phyloP scores from a whole-genome alignment of 2,329 filamentous ascomycete species.

The Boeremia lycopersici region DNA sequence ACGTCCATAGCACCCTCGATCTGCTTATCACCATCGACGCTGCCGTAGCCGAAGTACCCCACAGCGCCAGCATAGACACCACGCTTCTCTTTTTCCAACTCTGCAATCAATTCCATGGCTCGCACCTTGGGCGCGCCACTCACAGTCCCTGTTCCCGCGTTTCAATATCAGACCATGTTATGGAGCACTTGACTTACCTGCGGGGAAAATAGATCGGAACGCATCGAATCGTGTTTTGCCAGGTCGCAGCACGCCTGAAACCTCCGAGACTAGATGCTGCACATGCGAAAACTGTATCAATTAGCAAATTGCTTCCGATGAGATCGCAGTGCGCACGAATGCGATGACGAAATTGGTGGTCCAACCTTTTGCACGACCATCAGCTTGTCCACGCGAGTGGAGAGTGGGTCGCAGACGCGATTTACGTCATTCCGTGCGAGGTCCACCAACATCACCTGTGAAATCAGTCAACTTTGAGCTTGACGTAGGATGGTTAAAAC shows the following conservation, averaged over 20 bases:
- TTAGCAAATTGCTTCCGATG: conserved; percentile 16
- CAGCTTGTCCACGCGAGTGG: conserved; percentile 87
- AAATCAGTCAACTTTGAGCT: conserved; percentile 50
- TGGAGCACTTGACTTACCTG: conserved; percentile 59
- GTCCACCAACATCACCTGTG: conserved; percentile 95
- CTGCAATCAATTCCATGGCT: conserved; percentile 96
- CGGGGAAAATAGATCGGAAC: conserved; percentile 95
- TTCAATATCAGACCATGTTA: conserved; percentile 21
- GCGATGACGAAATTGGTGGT: conserved; percentile 13
- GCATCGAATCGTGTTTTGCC: conserved; percentile 93
- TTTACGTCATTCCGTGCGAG: conserved; percentile 96
- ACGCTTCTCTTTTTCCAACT: conserved; percentile 91
- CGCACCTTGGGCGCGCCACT: conserved; percentile 94
- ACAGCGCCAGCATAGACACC: conserved; percentile 96
- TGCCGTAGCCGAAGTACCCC: conserved; percentile 91
- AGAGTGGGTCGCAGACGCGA: conserved; percentile 87
- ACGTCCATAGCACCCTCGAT: conserved; percentile 85
- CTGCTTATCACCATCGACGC: conserved; percentile 65
- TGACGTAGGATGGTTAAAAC: conserved; percentile 17
- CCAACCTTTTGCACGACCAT: conserved; percentile 68
- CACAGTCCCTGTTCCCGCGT: conserved; percentile 65
- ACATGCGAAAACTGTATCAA: conserved; percentile 81
- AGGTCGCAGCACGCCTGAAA: conserved; percentile 83
- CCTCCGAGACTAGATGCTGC: conserved; percentile 94
- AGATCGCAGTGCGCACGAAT: conserved; percentile 5